These are phyloP conservation scores for Coniochaeta sp. DNA, from an alignment of 2,329 filamentous ascomycete genomes.

Conservation along the genomic window DNA sequence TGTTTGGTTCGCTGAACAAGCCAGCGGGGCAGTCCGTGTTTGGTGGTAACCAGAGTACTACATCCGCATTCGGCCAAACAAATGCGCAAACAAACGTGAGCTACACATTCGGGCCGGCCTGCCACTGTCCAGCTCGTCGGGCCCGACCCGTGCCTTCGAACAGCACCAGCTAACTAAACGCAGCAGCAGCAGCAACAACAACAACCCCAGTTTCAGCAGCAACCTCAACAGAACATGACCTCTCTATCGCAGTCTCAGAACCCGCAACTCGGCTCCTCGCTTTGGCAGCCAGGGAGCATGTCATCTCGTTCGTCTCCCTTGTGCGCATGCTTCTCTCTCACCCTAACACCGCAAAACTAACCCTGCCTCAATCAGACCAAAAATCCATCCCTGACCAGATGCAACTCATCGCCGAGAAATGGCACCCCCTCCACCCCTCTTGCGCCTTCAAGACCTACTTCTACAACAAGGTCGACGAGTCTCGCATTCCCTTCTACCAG, in stretches of 20 bases:
- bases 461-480: slow-evolving; percentile 75
- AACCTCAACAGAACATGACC: slow-evolving; percentile 24
- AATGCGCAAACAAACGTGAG: slow-evolving; percentile 4
- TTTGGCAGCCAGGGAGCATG: slow-evolving; percentile 46
- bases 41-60: slow-evolving; percentile 11
- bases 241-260: slow-evolving; percentile 3
- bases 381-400: slow-evolving; percentile 72
- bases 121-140: not conserved
- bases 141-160: slow-evolving; percentile 6
- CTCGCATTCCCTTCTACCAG: slow-evolving; percentile 68
- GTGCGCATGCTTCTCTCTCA: not conserved
- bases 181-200: slow-evolving; percentile 24
- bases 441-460: slow-evolving; percentile 79
- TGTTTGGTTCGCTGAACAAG: slow-evolving; percentile 7
- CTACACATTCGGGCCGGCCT: not conserved
- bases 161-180: slow-evolving; percentile 27
- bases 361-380: slow-evolving; percentile 39
- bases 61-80: slow-evolving; percentile 17
- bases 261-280: slow-evolving; percentile 35
- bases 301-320: slow-evolving; percentile 31
- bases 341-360: slow-evolving; percentile 6
- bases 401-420: slow-evolving; percentile 61
- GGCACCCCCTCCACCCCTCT: slow-evolving; percentile 59
- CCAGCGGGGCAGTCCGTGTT: slow-evolving; percentile 17
- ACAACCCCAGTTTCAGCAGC: slow-evolving; percentile 24